A percentile compares a stretch with the other conserved stretches of the same genome.
These are phyloP conservation scores for Ceratocystis huliohia DNA, from an alignment of 2,329 filamentous ascomycete genomes.

Conservation along the genomic window DNA sequence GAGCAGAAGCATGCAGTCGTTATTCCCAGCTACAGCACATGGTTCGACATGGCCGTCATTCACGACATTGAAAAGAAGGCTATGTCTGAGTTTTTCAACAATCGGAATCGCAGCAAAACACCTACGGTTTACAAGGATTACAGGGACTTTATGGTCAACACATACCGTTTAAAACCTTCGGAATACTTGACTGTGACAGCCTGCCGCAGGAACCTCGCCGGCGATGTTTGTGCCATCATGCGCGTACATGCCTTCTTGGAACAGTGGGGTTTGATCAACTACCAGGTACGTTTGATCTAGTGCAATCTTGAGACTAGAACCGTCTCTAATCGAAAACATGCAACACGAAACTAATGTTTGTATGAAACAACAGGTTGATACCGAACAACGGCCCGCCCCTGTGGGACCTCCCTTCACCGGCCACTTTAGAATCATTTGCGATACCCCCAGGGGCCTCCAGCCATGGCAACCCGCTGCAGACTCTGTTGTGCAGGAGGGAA, in stretches of 20 bases:
- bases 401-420: conserved; percentile 95
- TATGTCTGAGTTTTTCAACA: conserved; percentile 97
- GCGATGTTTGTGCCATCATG: conserved; percentile 98
- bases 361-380: conserved; percentile 59
- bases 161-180: conserved; percentile 85
- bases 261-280: conserved; percentile 98
- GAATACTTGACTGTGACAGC: conserved; percentile 97
- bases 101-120: conserved; percentile 94
- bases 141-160: conserved; percentile 99
- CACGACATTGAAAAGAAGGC: conserved; percentile 89
- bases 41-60: conserved; percentile 96
- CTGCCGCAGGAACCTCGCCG: conserved; percentile 84
- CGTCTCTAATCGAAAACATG: not conserved
- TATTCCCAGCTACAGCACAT: conserved; percentile 91
- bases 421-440: conserved; percentile 90
- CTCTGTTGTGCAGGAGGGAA: conserved; percentile 50
- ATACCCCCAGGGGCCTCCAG: conserved; percentile 87
- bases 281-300: conserved; percentile 53
- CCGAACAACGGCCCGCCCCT: conserved; percentile 85
- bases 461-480: conserved; percentile 86
- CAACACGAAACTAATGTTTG: not conserved
- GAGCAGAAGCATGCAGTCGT: conserved; percentile 93
- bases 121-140: conserved; percentile 97
- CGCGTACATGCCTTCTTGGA: conserved; percentile 94
- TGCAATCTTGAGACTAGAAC: not conserved